phyloP scores from a whole-genome alignment of 179 eudicot genomes.

The Pouteria campechiana region DNA sequence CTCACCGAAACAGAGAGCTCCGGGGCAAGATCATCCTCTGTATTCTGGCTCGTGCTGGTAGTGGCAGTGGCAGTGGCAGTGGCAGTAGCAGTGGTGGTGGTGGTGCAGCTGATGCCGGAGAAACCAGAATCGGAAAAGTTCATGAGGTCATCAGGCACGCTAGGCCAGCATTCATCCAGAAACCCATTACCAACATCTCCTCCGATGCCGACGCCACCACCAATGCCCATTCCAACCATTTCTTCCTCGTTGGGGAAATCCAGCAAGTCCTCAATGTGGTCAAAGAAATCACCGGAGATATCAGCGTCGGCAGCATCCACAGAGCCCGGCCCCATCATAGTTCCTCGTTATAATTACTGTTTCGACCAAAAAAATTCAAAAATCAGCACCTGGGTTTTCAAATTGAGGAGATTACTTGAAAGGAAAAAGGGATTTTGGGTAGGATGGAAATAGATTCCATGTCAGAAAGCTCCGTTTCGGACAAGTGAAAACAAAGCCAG shows the following conservation, averaged over 20 bases:
- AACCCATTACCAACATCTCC: conserved; percentile 21
- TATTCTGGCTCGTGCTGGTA: too few relatives aligned
- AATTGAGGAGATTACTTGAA: background rate
- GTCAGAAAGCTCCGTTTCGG: background rate
- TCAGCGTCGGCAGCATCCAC: conserved; percentile 66
- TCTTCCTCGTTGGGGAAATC: conserved; percentile 55
- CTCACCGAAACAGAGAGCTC: conserved; percentile 83
- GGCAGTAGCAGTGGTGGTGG: too few relatives aligned
- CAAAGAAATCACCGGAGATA: conserved; percentile 72
- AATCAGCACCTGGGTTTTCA: background rate
- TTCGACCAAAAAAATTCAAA: conserved; percentile 5
- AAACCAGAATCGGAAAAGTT: conserved; percentile 29
- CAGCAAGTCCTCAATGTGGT: conserved; percentile 74
- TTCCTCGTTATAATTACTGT: conserved; percentile 2
- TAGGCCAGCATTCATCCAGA: conserved; percentile 35
- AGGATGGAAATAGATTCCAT: background rate
- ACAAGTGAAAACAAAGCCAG: background rate
- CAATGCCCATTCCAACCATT: too few relatives aligned
- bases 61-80: too few relatives aligned
- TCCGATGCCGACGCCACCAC: conserved; percentile 9
- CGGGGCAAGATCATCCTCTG: conserved; percentile 58
- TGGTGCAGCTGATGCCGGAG: conserved; percentile 12
- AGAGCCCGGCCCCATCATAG: conserved; percentile 34
- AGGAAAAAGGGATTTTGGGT: conserved; percentile 1
- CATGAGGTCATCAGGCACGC: conserved; percentile 18